Base-by-base conservation (phyloP, 345 rosid species). In the Salix udensis region DNA sequence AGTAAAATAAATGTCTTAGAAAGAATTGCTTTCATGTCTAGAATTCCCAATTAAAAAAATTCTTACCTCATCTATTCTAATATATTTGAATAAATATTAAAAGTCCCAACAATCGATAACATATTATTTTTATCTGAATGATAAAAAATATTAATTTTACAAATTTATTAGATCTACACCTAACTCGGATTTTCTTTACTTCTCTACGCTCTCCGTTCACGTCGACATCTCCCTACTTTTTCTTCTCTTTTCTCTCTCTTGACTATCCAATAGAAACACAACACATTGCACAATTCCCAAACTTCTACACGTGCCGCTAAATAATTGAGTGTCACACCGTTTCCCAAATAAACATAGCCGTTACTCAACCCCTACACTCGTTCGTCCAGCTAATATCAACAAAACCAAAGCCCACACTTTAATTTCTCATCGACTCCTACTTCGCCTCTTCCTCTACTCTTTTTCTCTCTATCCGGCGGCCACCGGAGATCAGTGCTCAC, bases 381-480 rank as follows among this genome's bases (percentile, higher is more conserved):
- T 53, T 16, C 60, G 28, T 19, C 40, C 24, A 44, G 34, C 13
- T 28, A 30, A 70, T 9, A 48, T 8, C 40, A 16, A 28, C 12
- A 26, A 19, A 28, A 12, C 66, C 15, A 11, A 3, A 34, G 28
- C 28, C 13, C 30, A 2, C 31, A n/a, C 36, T 50, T 30, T 28
- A 71, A 58, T 40, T 53, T 36, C 26, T 58, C 28, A 10, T 50
- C 55, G 34, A 2, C 24, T 15, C 53, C 21, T 7, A 23, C 36
- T 7, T 66, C 4, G 26, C 13, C 26, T 4, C 13, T 67, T 36
- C 40, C 23, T 65, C 9, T 15, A 21, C 39, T 58, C 34, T 16
- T 23, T 3, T 8, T 73, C 52, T 34, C 36, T 26, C 15, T 52
- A 18, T 21, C 78, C 73, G 78, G 30, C 78, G 58, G 73, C 34